Evolutionary conservation across 306 rosid genomes (phyloP), one percentile per base, ranked within the genome.

Genomic region (Cicer pinnatifidum): DNA sequence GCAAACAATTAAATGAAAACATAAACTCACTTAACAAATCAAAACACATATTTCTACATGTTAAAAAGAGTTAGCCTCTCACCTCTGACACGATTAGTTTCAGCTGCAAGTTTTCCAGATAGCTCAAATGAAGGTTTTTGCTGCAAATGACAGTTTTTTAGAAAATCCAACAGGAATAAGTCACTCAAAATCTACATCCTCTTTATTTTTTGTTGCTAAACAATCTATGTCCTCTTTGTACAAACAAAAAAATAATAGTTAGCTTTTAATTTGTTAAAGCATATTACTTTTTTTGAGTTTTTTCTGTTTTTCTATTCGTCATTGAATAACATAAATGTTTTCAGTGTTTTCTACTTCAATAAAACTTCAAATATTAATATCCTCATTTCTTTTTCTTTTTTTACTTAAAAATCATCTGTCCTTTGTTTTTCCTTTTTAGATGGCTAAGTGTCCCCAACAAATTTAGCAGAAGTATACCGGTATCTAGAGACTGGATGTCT

Each of bases 71-170:
- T 16, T 38, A 54, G 9, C 53, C 84, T 69, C 78, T 67, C 76
- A 93, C 98, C 98, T 84, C 89, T 91, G 70, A 91, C 81, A 81
- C 97, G 86, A 78, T 93, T 93, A 13, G 97, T 93, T 88, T 93
- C 98, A 10, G 89, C 94, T 13, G 98, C 98, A 51, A 93, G 98
- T 84, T 93, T 91, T 78, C 98, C 98, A 58, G 98, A 93, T n/a
- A 93, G 83, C 80, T 93, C 98, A 82, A 89, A 93, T 11, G 98
- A 93, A 82, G 98, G 98, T 61, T 93, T 85, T 80, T 89, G 86
- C 98, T 93, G 92, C 73, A 84, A 73, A 76, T 59, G 69, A 17
- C n/a, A 60, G 51, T 16, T 41, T 47, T 62, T 79, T 56, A 76
- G 75, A 82, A 72, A 71, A 58, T 48, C 41, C 51, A 78, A 20